Conservation (phyloP, 176 grass and related monocot species). For the Musa troglodytarum region DNA sequence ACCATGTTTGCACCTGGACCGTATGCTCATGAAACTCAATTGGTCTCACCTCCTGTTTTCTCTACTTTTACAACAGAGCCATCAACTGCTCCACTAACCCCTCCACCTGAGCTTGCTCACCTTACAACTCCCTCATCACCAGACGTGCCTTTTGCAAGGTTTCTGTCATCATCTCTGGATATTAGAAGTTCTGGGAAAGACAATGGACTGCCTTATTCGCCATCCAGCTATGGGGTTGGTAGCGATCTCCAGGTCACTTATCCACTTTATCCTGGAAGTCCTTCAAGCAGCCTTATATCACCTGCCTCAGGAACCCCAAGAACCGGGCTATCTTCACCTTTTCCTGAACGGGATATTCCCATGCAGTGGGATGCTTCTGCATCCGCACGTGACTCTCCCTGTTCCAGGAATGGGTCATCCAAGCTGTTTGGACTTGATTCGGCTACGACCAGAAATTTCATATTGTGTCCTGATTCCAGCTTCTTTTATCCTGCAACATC, state of each 20-base stretch:
- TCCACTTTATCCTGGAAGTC: conserved; percentile 16
- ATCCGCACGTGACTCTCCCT: conserved; percentile 64
- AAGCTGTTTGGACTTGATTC: conserved; percentile 70
- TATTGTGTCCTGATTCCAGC: conserved; percentile 40
- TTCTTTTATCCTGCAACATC: conserved; percentile 69
- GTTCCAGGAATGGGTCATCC: conserved; percentile 47
- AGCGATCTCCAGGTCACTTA: background rate
- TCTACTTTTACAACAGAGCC: conserved; percentile 42
- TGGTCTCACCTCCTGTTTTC: conserved; percentile 66
- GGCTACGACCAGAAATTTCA: conserved; percentile 50
- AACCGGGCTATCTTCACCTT: conserved; percentile 1
- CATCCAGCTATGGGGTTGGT: background rate
- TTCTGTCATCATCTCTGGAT: conserved; percentile 28
- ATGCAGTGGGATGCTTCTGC: conserved; percentile 17
- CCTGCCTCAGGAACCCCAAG: conserved; percentile 2
- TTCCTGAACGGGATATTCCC: background rate
- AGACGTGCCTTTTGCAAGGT: conserved; percentile 70
- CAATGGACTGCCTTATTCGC: conserved; percentile 4
- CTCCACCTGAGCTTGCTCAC: conserved; percentile 29
- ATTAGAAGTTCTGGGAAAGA: conserved; percentile 1
- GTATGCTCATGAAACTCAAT: conserved; percentile 50
- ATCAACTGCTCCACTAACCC: conserved; percentile 69
- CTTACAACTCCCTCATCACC: conserved; percentile 58
- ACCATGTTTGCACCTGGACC: conserved; percentile 58
- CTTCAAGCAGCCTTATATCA: conserved; percentile 10